A percentile compares a stretch with the other conserved stretches of the same genome.
phyloP scores from a whole-genome alignment of 148 eudicot genomes.

The Heliosperma pusillum region DNA sequence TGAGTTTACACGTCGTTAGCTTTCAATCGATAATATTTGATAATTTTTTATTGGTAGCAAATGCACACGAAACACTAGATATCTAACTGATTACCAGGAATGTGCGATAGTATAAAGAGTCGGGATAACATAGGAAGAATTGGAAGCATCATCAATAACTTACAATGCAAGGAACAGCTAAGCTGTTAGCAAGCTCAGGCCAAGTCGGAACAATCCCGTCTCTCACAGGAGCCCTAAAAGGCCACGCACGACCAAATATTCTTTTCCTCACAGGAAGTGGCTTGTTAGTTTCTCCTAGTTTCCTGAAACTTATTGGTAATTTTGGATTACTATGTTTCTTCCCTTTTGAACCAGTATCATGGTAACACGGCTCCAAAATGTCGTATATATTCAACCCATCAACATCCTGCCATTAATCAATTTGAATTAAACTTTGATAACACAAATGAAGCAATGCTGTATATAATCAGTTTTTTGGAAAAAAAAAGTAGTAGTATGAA shows the following conservation, averaged over 20 bases:
- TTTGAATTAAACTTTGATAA: not conserved
- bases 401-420: conserved; percentile 42
- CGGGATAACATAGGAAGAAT: too few species aligned
- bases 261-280: conserved; percentile 83
- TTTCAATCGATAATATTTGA: too few species aligned
- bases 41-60: not conserved
- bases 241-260: conserved; percentile 99
- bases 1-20: too few species aligned
- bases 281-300: conserved; percentile 72
- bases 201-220: conserved; percentile 82
- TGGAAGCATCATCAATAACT: conserved; percentile 19
- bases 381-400: conserved; percentile 64
- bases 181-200: conserved; percentile 64
- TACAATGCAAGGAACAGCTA: conserved; percentile 73
- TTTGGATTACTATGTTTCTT: conserved; percentile 26
- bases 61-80: not conserved
- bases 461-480: not conserved
- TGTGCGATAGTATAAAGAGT: too few species aligned
- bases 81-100: too few species aligned
- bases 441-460: not conserved
- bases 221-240: conserved; percentile 79
- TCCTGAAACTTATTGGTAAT: conserved; percentile 72
- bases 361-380: conserved; percentile 93
- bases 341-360: conserved; percentile 29
- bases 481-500: not conserved